These are phyloP conservation scores for Urtica urens DNA, from an alignment of 306 rosid genomes.

Conservation along the genomic window DNA sequence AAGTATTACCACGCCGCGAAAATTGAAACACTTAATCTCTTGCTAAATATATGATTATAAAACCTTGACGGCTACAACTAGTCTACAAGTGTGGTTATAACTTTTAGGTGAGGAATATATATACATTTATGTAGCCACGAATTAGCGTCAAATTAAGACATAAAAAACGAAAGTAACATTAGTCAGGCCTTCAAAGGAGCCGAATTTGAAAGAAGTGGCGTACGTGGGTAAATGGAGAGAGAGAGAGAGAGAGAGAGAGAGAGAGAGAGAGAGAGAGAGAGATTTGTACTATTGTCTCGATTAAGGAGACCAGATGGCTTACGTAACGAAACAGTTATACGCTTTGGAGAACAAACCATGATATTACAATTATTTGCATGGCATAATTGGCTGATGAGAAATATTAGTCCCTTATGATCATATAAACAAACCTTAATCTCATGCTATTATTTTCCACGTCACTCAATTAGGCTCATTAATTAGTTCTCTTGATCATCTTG, in stretches of 20 bases:
- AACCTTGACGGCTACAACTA: no score
- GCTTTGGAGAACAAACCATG: constrained; percentile 7
- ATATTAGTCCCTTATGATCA: no score
- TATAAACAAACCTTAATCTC: no score
- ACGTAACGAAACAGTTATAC: constrained; percentile 6
- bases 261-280: constrained; percentile 6
- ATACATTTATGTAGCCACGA: background rate
- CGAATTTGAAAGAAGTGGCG: constrained; percentile 16
- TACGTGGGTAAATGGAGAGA: background rate
- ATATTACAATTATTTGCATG: background rate
- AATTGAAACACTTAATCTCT: no score
- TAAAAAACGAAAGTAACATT: background rate
- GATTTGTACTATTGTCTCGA: constrained; percentile 10
- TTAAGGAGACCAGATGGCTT: constrained; percentile 32
- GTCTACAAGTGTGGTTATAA: no score
- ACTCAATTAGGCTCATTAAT: background rate
- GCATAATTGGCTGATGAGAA: constrained; percentile 4
- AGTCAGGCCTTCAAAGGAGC: background rate
- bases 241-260: background rate
- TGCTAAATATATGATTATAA: no score
- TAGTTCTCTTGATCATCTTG: constrained; percentile 19
- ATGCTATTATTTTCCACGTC: background rate
- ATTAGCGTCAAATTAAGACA: background rate
- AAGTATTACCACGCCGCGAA: no score
- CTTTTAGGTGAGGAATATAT: no score